Evolutionary conservation across 1,139 yeast species (phyloP), one percentile per base, ranked within the genome.

Genomic region (Kluyveromyces marxianus): DNA sequence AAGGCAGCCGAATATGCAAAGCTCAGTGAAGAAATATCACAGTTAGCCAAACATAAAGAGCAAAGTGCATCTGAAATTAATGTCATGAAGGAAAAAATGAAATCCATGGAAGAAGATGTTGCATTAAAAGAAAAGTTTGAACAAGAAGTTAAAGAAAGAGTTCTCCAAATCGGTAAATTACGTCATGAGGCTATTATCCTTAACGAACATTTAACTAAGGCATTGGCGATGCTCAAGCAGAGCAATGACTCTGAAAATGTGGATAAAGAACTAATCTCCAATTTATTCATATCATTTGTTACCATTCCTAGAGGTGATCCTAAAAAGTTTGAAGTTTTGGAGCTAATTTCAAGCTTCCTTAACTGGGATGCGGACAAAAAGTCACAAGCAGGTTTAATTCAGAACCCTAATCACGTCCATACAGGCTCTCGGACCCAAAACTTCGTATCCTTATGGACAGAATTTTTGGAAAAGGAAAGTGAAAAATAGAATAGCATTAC

Each of bases 181-280:
- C 79, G 97, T 46, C 97, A 92, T 62, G 97, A 92, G 65, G 95
- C 96, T 1, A 92, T 92, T n/a, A 87, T 88, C 31, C 69, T 90
- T 47, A 92, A 92, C 62, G 98, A 92, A 60, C 98, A 92, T 68
- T 69, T 92, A 48, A 89, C 96, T 21, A 90, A 92, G 60, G 95
- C 97, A 1, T 68, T 94, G 49, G 79, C 89, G 21, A 70, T 90
- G 65, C 79, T 92, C 49, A 89, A 89, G 58, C 81, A 82, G 55
- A 81, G 76, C 44, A 76, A 84, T 45, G 81, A 80, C 48, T 78
- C 86, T 4, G 89, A 84, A 48, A 74, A 83, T 5, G 88, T 90
- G 1, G 97, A 90, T 61, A 83, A 85, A 59, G 95, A 89, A 63
- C 75, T 92, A 49, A 80, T 94, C 3, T 83, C 97, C 2, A 92